These are phyloP conservation scores for Byssochlamys sp. DNA, from an alignment of 2,329 filamentous ascomycete species.

Conservation along the genomic window DNA sequence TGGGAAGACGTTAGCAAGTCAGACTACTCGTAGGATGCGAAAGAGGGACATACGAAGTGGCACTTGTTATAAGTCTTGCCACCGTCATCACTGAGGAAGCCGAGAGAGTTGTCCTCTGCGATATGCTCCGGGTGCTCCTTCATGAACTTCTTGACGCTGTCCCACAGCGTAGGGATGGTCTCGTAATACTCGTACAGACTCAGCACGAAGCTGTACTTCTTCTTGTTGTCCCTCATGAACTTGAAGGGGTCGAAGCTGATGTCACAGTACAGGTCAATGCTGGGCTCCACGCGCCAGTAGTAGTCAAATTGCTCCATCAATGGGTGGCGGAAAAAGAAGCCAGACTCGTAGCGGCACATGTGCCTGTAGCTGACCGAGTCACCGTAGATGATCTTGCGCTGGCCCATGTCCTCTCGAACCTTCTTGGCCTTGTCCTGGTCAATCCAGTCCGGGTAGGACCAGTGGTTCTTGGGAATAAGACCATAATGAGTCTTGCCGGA, in stretches of 20 bases:
- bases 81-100: conserved; percentile 80
- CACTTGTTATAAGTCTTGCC: conserved; percentile 93
- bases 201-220: conserved; percentile 96
- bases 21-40: not conserved
- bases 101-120: conserved; percentile 72
- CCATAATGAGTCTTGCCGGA: conserved; percentile 89
- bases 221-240: conserved; percentile 88
- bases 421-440: conserved; percentile 86
- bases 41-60: conserved; percentile 65
- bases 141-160: conserved; percentile 90
- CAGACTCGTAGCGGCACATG: conserved; percentile 98
- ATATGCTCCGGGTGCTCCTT: conserved; percentile 82
- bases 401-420: conserved; percentile 86
- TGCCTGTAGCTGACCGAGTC: conserved; percentile 95
- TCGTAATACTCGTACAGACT: conserved; percentile 94
- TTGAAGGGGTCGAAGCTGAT: conserved; percentile 93
- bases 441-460: conserved; percentile 93
- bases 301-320: conserved; percentile 95
- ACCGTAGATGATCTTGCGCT: conserved; percentile 94
- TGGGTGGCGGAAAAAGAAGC: conserved; percentile 95
- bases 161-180: conserved; percentile 92
- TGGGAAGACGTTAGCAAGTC: conserved; percentile 24
- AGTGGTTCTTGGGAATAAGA: conserved; percentile 80
- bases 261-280: conserved; percentile 92
- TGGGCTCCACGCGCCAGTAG: conserved; percentile 99